These are phyloP conservation scores for Cryptosporidium andersoni DNA, from an alignment of 169 alveolate genomes.

Conservation along the genomic window DNA sequence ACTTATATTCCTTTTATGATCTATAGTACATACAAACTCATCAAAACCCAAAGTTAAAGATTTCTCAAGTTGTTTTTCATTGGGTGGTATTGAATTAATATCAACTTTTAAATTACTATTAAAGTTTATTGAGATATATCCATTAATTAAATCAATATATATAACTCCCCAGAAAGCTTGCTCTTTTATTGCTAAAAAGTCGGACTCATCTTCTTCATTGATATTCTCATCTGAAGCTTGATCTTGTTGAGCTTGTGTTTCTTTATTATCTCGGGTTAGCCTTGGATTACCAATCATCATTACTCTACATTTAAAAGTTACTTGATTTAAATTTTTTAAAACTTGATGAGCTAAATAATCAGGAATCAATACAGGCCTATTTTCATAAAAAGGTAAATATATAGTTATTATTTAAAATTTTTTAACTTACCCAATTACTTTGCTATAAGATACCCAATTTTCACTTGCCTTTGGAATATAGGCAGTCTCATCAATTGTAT, in stretches of 20 bases:
- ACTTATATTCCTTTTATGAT: constrained; percentile 5
- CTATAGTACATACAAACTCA: constrained; percentile 9
- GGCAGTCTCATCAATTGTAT: not conserved
- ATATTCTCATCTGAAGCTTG: not conserved
- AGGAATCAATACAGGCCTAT: constrained; percentile 51
- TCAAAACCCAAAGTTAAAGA: constrained; percentile 11
- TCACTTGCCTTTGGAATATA: too few species aligned
- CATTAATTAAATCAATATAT: constrained; percentile 47
- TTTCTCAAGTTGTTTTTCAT: not conserved
- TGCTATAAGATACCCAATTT: constrained; percentile 1
- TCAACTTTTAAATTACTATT: constrained; percentile 28
- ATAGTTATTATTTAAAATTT: not conserved
- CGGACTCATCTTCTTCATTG: constrained; percentile 2
- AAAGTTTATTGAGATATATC: constrained; percentile 16
- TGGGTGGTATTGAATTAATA: not conserved
- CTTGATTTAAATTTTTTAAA: constrained; percentile 18
- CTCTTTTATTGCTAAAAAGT: constrained; percentile 45
- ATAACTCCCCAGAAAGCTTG: constrained; percentile 16
- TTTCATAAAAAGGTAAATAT: not conserved
- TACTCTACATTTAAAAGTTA: constrained; percentile 24
- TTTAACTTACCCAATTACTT: constrained; percentile 46
- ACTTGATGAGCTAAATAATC: constrained; percentile 52
- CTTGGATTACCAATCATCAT: constrained; percentile 54
- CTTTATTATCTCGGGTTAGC: not conserved
- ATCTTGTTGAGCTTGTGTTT: not conserved